phyloP scores from a whole-genome alignment of 2,329 filamentous ascomycete genomes.

The Monilinia fructigena region DNA sequence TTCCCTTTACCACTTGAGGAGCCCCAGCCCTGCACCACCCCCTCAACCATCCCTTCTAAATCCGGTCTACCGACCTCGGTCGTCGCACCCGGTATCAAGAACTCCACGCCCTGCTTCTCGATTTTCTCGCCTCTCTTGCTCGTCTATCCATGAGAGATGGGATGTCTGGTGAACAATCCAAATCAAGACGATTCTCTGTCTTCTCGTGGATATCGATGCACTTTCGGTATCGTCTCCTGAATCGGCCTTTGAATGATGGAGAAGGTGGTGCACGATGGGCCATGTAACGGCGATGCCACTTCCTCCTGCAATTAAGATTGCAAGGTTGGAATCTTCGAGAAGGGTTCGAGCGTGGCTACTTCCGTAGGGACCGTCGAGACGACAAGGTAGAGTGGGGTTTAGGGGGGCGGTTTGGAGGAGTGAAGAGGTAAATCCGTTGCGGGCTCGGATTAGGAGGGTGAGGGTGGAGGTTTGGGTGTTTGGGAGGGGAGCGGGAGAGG shows the following conservation, averaged over 20 bases:
- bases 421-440: conserved; percentile 57
- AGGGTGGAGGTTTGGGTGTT: conserved; percentile 50
- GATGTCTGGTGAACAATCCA: conserved; percentile 57
- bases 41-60: conserved; percentile 46
- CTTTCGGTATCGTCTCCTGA: conserved; percentile 26
- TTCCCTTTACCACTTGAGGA: background rate
- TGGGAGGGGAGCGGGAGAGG: conserved; percentile 53
- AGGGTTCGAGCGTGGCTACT: conserved; percentile 55
- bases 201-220: conserved; percentile 21
- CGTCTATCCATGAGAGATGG: conserved; percentile 55
- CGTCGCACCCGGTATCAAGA: conserved; percentile 56
- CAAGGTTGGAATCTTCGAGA: conserved; percentile 49
- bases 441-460: conserved; percentile 58
- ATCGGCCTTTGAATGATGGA: conserved; percentile 30
- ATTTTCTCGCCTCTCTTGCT: conserved; percentile 50
- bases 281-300: conserved; percentile 65
- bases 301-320: conserved; percentile 60
- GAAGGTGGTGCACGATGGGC: conserved; percentile 56
- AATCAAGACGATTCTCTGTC: conserved; percentile 50
- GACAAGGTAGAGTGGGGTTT: conserved; percentile 47
- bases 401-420: conserved; percentile 52
- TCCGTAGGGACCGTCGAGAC: conserved; percentile 65
- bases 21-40: conserved; percentile 35
- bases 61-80: conserved; percentile 54
- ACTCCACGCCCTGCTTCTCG: conserved; percentile 48